Base-by-base conservation (phyloP, 2,329 filamentous ascomycete genomes). In the Dryadomyces quercivorus region DNA sequence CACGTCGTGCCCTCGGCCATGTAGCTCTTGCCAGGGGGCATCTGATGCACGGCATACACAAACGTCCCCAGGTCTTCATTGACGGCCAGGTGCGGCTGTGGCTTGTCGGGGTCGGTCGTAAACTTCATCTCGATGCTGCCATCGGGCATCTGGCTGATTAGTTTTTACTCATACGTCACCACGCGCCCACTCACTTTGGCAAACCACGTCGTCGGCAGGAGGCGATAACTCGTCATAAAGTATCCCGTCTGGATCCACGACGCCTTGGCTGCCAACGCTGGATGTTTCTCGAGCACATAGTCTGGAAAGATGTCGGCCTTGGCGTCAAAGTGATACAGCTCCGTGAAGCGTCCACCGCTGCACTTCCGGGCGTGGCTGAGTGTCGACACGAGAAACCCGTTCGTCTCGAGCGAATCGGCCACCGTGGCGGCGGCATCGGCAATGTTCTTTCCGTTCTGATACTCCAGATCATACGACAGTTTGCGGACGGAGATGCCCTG, bases 401-500 rank as follows among this genome's bases (percentile, higher is more conserved):
- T 51, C 45, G 58, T 16, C 22, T 59, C 51, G 54, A 81, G 62
- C 73, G 80, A 50, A 67, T 75, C 48, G 81, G 86, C 63, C 82
- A 66, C 67, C 0, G 63, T 59, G 1, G 74, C 74, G 0, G 77
- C 78, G 0, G 76, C 78, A 57, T 79, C 72, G 3, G 70, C 75
- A 34, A 82, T 75, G 56, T 81, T 82, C 57, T 70, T 73, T 0
- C 78, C 77, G 53, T 80, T 73, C 15, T 66, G 66, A 8, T 71
- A 62, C 63, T 82, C 79, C 2, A 72, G 63, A 0, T 76, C 67
- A 57, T 74, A 76, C 0, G 73, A 73, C 56, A 70, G 73, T 54
- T 63, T 63, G 12, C 73, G 67, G 58, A 69, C 72, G 0, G 67
- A 69, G 16, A 75, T 63, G 5, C 70, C 72, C 13, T 64, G 59